phyloP scores from a whole-genome alignment of 73 alveolate species.

The Paramecium octaurelia region DNA sequence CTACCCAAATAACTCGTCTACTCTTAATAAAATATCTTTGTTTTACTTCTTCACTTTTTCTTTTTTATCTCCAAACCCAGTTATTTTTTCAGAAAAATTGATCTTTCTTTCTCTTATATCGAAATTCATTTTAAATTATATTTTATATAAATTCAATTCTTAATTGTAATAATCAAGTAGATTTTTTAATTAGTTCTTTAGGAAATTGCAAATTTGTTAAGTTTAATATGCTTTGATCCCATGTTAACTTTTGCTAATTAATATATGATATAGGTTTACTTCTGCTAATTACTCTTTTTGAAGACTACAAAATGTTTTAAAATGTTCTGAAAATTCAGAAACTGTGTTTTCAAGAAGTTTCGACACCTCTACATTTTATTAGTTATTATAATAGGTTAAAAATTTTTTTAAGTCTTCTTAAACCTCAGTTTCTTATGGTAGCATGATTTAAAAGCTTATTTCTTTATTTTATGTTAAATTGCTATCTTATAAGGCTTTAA shows the following conservation, averaged over 20 bases:
- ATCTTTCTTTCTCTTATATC: neutral
- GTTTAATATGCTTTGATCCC: neutral
- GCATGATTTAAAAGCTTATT: neutral
- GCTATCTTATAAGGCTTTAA: neutral
- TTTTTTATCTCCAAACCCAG: neutral
- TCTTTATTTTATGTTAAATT: neutral
- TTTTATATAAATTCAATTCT: neutral
- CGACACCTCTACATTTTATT: neutral
- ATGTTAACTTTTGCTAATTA: neutral
- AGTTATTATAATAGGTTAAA: neutral
- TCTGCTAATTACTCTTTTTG: neutral
- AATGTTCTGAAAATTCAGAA: neutral
- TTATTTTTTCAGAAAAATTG: neutral
- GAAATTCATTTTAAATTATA: neutral
- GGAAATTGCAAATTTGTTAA: neutral
- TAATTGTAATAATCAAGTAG: neutral
- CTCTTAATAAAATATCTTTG: neutral
- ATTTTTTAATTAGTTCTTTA: neutral
- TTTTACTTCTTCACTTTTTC: neutral
- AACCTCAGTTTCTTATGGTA: neutral
- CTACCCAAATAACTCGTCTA: neutral
- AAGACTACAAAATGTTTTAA: neutral
- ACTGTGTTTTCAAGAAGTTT: neutral
- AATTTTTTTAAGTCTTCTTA: neutral
- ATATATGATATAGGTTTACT: neutral